Conservation (phyloP, 352 stramenopile genomes). For the Pythium aquatile region DNA sequence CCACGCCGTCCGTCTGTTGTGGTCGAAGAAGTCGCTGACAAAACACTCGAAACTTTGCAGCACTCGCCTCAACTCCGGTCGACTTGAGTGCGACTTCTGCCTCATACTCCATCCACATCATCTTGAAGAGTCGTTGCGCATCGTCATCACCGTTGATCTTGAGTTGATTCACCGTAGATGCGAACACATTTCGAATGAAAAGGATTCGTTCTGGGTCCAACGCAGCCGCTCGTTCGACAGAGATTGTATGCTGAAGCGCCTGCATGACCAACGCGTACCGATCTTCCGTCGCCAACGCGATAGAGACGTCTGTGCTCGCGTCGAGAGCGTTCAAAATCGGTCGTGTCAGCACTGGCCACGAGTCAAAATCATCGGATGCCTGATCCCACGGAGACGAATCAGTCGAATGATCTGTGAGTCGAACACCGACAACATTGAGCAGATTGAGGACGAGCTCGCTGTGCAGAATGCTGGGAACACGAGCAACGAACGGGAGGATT, state of each 20-base stretch:
- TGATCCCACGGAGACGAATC: constrained; percentile 16
- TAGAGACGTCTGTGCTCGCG: constrained; percentile 4
- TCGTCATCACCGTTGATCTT: constrained; percentile 18
- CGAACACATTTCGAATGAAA: constrained; percentile 27
- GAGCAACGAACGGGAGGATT: constrained; percentile 76
- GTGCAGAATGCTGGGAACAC: constrained; percentile 34
- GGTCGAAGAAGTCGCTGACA: constrained; percentile 16
- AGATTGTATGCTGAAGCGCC: not conserved
- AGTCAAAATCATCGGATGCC: constrained; percentile 39
- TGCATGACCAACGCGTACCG: constrained; percentile 11
- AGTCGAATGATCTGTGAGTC: constrained; percentile 7
- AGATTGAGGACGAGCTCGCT: constrained; percentile 38
- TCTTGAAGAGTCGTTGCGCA: constrained; percentile 37
- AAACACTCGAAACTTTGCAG: constrained; percentile 10
- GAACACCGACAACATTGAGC: constrained; percentile 49
- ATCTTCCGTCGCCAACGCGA: constrained; percentile 10
- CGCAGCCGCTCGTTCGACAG: not conserved
- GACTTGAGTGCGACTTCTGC: constrained; percentile 8
- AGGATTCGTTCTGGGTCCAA: constrained; percentile 17
- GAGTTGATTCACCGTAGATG: constrained; percentile 1
- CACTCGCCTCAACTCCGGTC: not conserved
- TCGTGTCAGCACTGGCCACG: constrained; percentile 29
- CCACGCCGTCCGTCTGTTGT: not conserved
- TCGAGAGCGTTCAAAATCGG: constrained; percentile 48
- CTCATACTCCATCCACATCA: constrained; percentile 32